Percentiles rank a stretch among this genome's conserved stretches.
Evolutionary conservation across 441 rosid genomes (phyloP).

Genomic region (Metrosideros polymorpha): DNA sequence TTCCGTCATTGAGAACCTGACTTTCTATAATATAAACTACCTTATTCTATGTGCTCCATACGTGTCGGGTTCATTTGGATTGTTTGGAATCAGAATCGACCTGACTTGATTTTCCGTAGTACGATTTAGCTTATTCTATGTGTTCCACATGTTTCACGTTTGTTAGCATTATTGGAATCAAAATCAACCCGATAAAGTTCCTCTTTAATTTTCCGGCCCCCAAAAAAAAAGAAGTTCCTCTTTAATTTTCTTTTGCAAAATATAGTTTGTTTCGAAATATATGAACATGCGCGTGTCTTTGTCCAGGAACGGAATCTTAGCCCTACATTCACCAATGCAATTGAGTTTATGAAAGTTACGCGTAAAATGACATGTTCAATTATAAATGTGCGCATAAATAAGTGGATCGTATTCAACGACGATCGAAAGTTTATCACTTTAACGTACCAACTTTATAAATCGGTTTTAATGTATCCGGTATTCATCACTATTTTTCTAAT

Average conservation of each 20-base stretch:
- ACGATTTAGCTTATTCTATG: not conserved
- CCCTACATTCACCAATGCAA: not conserved
- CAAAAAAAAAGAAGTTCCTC: no score
- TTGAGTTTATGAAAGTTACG: not conserved
- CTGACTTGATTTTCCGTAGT: no score
- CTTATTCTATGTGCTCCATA: not conserved
- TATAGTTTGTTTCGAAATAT: not conserved
- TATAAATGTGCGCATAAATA: not conserved
- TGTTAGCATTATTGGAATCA: not conserved
- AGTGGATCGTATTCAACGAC: not conserved
- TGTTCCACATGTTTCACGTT: not conserved
- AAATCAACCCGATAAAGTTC: not conserved
- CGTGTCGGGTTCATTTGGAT: no score
- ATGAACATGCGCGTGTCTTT: not conserved
- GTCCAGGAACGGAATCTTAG: not conserved
- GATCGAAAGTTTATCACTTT: not conserved
- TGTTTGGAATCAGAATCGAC: no score
- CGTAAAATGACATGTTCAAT: accelerated
- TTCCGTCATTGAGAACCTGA: not conserved
- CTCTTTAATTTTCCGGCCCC: no score
- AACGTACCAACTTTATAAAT: not conserved
- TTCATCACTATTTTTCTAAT: not conserved
- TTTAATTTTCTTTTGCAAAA: not conserved
- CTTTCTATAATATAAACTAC: not conserved
- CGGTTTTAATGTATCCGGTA: not conserved